A percentile compares a stretch with the other conserved stretches of the same genome.
These are phyloP conservation scores for Friedmanniomyces endolithicus DNA, from an alignment of 495 filamentous ascomycete genomes.

Conservation along the genomic window DNA sequence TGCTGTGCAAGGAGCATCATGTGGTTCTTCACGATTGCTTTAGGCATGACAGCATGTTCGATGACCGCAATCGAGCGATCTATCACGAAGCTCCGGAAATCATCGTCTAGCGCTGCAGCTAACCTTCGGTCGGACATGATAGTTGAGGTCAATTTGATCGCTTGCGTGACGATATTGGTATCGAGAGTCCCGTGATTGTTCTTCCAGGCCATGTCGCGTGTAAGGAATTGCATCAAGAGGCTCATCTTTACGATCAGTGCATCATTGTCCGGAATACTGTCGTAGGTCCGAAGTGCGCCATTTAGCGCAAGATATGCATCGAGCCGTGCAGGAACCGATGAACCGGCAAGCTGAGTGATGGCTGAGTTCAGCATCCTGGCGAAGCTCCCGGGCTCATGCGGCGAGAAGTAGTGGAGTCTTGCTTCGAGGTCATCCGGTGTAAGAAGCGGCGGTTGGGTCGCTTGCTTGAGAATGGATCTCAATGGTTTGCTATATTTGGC, in stretches of 20 bases:
- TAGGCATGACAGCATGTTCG: slow-evolving; percentile 50
- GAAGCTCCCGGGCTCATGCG: slow-evolving; percentile 34
- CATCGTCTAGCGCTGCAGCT: slow-evolving; percentile 51
- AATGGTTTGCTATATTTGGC: slow-evolving; percentile 54
- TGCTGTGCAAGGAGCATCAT: slow-evolving; percentile 67
- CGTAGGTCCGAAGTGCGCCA: slow-evolving; percentile 59
- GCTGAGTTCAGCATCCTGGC: slow-evolving; percentile 75
- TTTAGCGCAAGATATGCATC: slow-evolving; percentile 78
- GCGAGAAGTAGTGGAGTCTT: slow-evolving; percentile 24
- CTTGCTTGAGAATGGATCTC: slow-evolving; percentile 77
- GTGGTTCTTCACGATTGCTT: slow-evolving; percentile 62
- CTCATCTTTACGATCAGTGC: slow-evolving; percentile 63
- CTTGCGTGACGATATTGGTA: slow-evolving; percentile 55
- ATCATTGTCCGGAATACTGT: slow-evolving; percentile 55
- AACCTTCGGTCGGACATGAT: slow-evolving; percentile 59
- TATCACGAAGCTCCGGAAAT: slow-evolving; percentile 66
- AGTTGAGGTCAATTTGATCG: slow-evolving; percentile 58
- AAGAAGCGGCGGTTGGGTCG: slow-evolving; percentile 22
- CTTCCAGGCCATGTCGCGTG: slow-evolving; percentile 45
- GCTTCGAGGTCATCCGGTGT: slow-evolving; percentile 19
- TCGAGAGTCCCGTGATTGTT: slow-evolving; percentile 24
- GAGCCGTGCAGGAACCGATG: slow-evolving; percentile 53
- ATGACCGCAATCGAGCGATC: slow-evolving; percentile 64
- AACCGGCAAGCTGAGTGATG: slow-evolving; percentile 61
- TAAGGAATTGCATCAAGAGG: slow-evolving; percentile 62